Base-by-base conservation (phyloP, 2,329 filamentous ascomycete species). In the Colletotrichum limetticola region DNA sequence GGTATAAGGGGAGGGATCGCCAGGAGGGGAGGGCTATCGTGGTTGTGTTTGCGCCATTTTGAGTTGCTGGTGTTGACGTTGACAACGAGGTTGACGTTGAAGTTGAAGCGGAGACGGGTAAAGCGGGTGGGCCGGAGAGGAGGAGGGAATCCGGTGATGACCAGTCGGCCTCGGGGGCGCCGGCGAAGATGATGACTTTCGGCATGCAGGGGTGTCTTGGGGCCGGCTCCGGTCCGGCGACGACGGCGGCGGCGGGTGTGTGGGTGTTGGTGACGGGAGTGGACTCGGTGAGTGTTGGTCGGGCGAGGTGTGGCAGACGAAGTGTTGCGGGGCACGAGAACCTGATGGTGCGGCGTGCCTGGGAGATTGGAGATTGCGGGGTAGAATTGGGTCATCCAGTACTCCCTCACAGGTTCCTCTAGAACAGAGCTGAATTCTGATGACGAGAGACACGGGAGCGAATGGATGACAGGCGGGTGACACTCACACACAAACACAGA, bases 1-100 rank as follows among this genome's bases (percentile, higher is more conserved):
- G 83, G 22, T 83, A 78, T 1, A 91, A 78, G 0, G 88, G 83
- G 8, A 92, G 82, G 5, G 86, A 88, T 58, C 90, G 85, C 90
- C 90, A 92, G 37, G 83, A 80, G 3, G 85, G 82, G 26, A 82
- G 37, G 37, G 37, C 37, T 42, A 12, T 42, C 16, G 37, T 42
- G 14, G 37, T 42, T 19, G 37, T 42, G 0, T 42, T 8, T 42
- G 37, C 32, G n/a, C 24, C 24, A 24, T n/a, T 9, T 22, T 49
- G 42, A 11, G 19, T 11, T 49, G 42, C 24, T 1, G 46, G 62
- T 42, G 62, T 26, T 28, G 49, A 37, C 9, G 57, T 6, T 8
- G 57, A 30, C 6, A 16, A n/a, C 4, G 62, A 24, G 35, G 60
- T 11, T 63, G 56, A 22, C 30, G 61, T 35, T 35, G 32, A 35